Conservation (phyloP, 805 yeast genomes). For the Ogataea populi-albae region DNA sequence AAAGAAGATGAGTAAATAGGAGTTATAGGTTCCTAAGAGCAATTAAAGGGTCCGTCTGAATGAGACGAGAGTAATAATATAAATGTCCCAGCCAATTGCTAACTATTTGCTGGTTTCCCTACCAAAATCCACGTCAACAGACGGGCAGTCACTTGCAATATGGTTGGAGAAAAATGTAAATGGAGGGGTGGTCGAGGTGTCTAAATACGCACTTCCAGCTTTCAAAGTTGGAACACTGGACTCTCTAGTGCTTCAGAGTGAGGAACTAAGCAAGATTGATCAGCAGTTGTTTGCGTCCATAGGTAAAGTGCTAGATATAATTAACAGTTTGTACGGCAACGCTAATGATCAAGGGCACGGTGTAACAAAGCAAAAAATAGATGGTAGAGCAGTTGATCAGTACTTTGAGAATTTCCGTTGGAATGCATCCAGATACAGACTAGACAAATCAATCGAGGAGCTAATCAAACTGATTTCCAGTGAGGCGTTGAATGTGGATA, state of each 20-base stretch:
- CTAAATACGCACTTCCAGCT: slow-evolving; percentile 64
- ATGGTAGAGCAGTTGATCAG: slow-evolving; percentile 50
- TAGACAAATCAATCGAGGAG: slow-evolving; percentile 78
- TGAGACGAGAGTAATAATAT: too few species aligned
- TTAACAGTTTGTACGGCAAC: slow-evolving; percentile 45
- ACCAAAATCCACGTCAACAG: slow-evolving; percentile 28
- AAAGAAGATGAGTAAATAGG: too few species aligned
- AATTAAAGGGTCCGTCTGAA: too few species aligned
- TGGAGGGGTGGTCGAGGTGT: slow-evolving; percentile 57
- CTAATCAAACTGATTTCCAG: slow-evolving; percentile 65
- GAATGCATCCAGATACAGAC: slow-evolving; percentile 83
- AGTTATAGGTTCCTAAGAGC: too few species aligned
- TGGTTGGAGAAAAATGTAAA: slow-evolving; percentile 58
- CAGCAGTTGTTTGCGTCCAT: slow-evolving; percentile 69
- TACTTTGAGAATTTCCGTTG: slow-evolving; percentile 77
- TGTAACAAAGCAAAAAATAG: slow-evolving; percentile 29
- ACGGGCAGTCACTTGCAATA: slow-evolving; percentile 29
- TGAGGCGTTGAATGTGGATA: slow-evolving; percentile 81
- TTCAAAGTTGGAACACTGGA: slow-evolving; percentile 96
- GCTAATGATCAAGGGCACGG: slow-evolving; percentile 9
- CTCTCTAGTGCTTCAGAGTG: slow-evolving; percentile 84
- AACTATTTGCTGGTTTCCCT: slow-evolving; percentile 30
- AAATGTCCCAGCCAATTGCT: slow-evolving; percentile 25
- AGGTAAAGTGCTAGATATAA: slow-evolving; percentile 72
- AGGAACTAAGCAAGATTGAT: slow-evolving; percentile 82